phyloP scores from a whole-genome alignment of 805 yeast species.

The Candida caryicola region DNA sequence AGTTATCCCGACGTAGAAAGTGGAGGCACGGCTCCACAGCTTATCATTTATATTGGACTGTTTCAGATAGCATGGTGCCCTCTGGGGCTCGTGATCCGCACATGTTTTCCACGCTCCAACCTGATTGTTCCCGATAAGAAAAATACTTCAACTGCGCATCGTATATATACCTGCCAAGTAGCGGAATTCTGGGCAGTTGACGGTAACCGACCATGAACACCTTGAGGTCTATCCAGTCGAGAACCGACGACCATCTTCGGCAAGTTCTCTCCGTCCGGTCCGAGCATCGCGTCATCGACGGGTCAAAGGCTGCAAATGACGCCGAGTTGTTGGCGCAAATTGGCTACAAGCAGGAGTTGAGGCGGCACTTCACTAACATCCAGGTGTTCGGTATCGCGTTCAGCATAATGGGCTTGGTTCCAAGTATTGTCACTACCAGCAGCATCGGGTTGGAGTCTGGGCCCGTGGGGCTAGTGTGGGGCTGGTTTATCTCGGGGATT shows the following conservation, averaged over 20 bases:
- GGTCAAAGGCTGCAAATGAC: slow-evolving; percentile 12
- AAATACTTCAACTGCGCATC: no score
- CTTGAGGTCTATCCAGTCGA: neutral
- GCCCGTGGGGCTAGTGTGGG: slow-evolving; percentile 67
- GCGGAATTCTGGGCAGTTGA: no score
- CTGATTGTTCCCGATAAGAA: no score
- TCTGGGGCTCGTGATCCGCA: no score
- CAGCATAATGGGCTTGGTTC: slow-evolving; percentile 68
- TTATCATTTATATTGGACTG: no score
- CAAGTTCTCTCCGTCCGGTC: slow-evolving; percentile 5
- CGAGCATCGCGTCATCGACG: slow-evolving; percentile 5
- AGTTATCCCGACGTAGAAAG: no score
- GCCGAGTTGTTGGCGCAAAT: slow-evolving; percentile 48
- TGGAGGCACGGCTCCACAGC: no score
- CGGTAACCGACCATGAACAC: no score
- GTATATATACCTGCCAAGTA: no score
- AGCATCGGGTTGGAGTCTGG: slow-evolving; percentile 58
- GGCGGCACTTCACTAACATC: slow-evolving; percentile 55
- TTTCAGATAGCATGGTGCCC: no score
- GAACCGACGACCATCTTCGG: neutral
- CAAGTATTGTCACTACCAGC: slow-evolving; percentile 58
- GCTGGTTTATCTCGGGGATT: slow-evolving; percentile 62
- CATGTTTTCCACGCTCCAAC: no score
- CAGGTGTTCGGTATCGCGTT: slow-evolving; percentile 73
- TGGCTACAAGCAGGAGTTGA: slow-evolving; percentile 69